Evolutionary conservation across 75 land plant species (phyloP).

Genomic region (Cunninghamia lanceolata): DNA sequence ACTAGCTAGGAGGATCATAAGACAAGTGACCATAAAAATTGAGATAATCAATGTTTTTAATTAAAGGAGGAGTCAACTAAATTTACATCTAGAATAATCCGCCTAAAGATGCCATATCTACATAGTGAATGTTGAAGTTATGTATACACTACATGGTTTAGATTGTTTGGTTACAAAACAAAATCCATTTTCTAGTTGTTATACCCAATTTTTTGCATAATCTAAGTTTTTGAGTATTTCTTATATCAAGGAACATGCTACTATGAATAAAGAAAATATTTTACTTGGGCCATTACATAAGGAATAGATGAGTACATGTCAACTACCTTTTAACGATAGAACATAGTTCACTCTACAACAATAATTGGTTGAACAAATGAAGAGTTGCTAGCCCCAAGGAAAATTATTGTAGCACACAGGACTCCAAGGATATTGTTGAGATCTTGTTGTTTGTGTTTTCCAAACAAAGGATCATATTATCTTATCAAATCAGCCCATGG

Average conservation of each 20-base stretch:
- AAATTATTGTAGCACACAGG: constrained; percentile 51
- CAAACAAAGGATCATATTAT: not conserved
- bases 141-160: too few species aligned
- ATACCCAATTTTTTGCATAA: too few species aligned
- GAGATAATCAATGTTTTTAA: too few species aligned
- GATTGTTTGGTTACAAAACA: too few species aligned
- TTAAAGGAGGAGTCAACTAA: too few species aligned
- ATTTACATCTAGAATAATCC: too few species aligned
- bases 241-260: constrained; percentile 7
- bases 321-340: constrained; percentile 78
- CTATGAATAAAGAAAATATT: constrained; percentile 1
- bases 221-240: not conserved
- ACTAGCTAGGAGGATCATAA: too few species aligned
- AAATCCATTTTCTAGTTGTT: too few species aligned
- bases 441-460: constrained; percentile 43
- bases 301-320: constrained; percentile 73
- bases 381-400: constrained; percentile 62
- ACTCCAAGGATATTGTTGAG: constrained; percentile 58
- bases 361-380: constrained; percentile 66
- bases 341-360: constrained; percentile 62
- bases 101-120: too few species aligned
- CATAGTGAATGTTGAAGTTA: too few species aligned
- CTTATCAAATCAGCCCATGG: not conserved
- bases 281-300: constrained; percentile 77
- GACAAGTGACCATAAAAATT: too few species aligned